A percentile compares a stretch with the other conserved stretches of the same genome.
phyloP scores from a whole-genome alignment of 2,329 filamentous ascomycete genomes.

The Magnaporthiopsis incrustans region DNA sequence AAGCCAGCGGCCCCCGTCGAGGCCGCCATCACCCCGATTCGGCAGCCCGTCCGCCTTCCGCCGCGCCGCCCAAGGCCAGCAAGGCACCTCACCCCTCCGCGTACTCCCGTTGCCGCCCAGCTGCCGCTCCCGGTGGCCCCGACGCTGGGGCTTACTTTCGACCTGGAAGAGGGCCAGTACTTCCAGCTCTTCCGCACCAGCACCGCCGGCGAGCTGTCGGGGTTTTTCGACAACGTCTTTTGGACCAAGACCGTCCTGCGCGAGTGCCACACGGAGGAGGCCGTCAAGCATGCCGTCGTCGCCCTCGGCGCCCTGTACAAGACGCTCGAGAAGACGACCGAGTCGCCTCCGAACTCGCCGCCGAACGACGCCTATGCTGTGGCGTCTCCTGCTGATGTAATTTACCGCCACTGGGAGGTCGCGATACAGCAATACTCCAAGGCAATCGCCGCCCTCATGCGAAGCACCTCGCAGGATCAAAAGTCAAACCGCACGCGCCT shows the following conservation, averaged over 20 bases:
- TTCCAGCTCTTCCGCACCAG: constrained; percentile 55
- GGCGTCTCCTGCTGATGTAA: constrained; percentile 12
- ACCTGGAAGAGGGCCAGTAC: constrained; percentile 46
- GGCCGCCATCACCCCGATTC: constrained; percentile 12
- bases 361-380: constrained; percentile 7
- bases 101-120: constrained; percentile 21
- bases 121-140: constrained; percentile 27
- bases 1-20: constrained; percentile 26
- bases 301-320: constrained; percentile 61
- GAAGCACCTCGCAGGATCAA: constrained; percentile 32
- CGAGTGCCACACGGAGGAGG: constrained; percentile 52
- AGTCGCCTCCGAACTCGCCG: constrained; percentile 39
- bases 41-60: constrained; percentile 14
- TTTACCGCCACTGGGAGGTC: constrained; percentile 47
- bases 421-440: constrained; percentile 52
- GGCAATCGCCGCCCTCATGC: constrained; percentile 43
- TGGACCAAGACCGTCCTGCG: constrained; percentile 57
- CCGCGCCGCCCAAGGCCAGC: constrained; percentile 10
- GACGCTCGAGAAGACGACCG: constrained; percentile 50
- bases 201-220: constrained; percentile 55
- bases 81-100: constrained; percentile 21
- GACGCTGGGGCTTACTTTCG: constrained; percentile 33
- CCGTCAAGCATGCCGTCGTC: constrained; percentile 57
- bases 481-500: constrained; percentile 44
- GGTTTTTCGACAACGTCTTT: constrained; percentile 59